Evolutionary conservation across 1,139 yeast species (phyloP), one percentile per base, ranked within the genome.

Genomic region (Geotrichum restrictum): DNA sequence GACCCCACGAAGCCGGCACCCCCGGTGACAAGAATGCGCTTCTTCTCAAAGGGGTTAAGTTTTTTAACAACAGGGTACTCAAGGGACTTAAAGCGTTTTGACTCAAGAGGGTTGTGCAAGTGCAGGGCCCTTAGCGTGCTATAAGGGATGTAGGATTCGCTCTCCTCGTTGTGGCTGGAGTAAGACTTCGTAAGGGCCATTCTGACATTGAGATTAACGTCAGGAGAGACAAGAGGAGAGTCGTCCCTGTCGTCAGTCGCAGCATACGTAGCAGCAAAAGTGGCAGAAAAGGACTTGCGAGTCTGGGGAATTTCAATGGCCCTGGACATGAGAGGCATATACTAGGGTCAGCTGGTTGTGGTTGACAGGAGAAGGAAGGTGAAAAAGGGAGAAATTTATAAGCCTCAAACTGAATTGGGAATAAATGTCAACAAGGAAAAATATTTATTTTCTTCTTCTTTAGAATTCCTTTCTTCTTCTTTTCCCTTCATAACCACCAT

Each of bases 1-100:
- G 63, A 57, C 19, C 64, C 64, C 21, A 60, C 64, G 47, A 61
- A 61, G 16, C 64, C 64, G 21, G 64, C 64, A 2, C 64, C 64
- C 8, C 64, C 64, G 1, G 64, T 60, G 29, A 60, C 63, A 32
- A 61, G 54, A 19, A 60, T 48, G 36, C 62, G 56, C 42, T 59
- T 52, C 48, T 60, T 60, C 43, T 53, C 56, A 31, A 60, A 59
- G 18, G 64, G 64, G 45, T 58, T 61, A 27, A 60, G 56, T 36
- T 49, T 41, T 38, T 53, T 55, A 19, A 59, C 63, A 3, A 55
- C 41, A 10, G 63, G 63, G 46, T 48, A 55, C 21, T 27, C 29
- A 14, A 22, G 22, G 14, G 22, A 14, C 42, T 37, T 45, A 32
- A 19, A 19, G 19, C 18, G 14, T 10, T 16, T 41, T 7, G 37